phyloP scores from a whole-genome alignment of 148 eudicot genomes.

The Pharnaceum exiguum region DNA sequence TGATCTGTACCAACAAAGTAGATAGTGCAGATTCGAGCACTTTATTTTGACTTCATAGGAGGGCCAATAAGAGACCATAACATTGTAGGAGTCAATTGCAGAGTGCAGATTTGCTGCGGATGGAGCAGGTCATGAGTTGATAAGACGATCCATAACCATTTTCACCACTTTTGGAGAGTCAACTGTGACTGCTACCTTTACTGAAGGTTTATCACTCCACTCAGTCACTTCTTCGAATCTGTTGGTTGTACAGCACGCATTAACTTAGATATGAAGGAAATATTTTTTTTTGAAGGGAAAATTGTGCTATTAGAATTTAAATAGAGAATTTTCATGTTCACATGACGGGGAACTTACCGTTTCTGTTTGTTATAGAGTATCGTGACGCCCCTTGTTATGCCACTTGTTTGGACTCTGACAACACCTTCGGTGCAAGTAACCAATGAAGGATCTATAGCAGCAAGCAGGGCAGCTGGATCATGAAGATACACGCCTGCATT shows the following conservation, averaged over 20 bases:
- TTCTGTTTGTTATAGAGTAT: slow-evolving; percentile 79
- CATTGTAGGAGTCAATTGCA: too few relatives aligned
- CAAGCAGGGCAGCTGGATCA: slow-evolving; percentile 80
- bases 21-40: too few relatives aligned
- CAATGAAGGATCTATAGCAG: slow-evolving; percentile 85
- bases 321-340: neutral
- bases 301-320: neutral
- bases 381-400: slow-evolving; percentile 86
- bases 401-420: slow-evolving; percentile 77
- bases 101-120: too few relatives aligned
- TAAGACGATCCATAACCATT: slow-evolving; percentile 82
- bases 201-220: slow-evolving; percentile 76
- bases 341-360: slow-evolving; percentile 31
- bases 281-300: neutral
- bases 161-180: slow-evolving; percentile 73
- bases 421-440: slow-evolving; percentile 79
- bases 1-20: too few relatives aligned
- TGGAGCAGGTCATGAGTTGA: slow-evolving; percentile 29
- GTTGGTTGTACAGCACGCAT: neutral
- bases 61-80: too few relatives aligned
- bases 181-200: slow-evolving; percentile 95
- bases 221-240: slow-evolving; percentile 80
- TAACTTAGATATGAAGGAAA: neutral
- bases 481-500: slow-evolving; percentile 88
- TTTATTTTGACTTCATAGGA: too few relatives aligned